These are phyloP conservation scores for Boletus patriciae DNA, from an alignment of 768 basidiomycete genomes.

Conservation along the genomic window DNA sequence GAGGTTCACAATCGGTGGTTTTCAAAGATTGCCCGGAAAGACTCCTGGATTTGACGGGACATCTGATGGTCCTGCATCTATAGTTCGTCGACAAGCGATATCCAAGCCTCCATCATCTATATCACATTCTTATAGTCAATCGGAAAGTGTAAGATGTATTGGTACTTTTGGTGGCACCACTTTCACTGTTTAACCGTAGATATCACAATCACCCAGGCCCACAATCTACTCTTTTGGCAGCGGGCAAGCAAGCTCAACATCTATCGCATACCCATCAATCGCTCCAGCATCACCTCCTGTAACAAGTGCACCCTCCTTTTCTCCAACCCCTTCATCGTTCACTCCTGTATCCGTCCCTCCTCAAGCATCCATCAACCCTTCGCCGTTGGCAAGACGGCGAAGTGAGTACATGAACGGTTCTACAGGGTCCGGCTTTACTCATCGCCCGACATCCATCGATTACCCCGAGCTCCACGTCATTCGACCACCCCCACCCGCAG, in stretches of 20 bases:
- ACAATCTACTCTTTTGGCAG: slow-evolving; percentile 40
- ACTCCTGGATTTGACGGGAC: slow-evolving; percentile 10
- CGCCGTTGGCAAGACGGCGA: slow-evolving; percentile 66
- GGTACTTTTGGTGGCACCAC: slow-evolving; percentile 8
- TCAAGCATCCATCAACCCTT: slow-evolving; percentile 81
- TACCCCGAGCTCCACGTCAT: slow-evolving; percentile 76
- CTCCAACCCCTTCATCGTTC: slow-evolving; percentile 40
- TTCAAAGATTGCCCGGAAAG: slow-evolving; percentile 19
- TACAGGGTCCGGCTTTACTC: slow-evolving; percentile 47
- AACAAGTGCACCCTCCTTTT: slow-evolving; percentile 40
- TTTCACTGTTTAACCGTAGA: slow-evolving; percentile 26
- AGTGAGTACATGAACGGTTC: slow-evolving; percentile 83
- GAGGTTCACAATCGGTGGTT: slow-evolving; percentile 13
- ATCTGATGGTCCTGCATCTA: slow-evolving; percentile 15
- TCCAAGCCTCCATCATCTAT: slow-evolving; percentile 45
- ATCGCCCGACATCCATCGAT: slow-evolving; percentile 59
- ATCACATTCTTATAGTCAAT: slow-evolving; percentile 47
- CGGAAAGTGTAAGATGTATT: slow-evolving; percentile 46
- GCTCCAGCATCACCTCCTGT: slow-evolving; percentile 39
- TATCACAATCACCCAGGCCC: slow-evolving; percentile 36
- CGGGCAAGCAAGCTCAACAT: slow-evolving; percentile 34
- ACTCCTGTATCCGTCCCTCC: slow-evolving; percentile 64
- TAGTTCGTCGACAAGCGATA: slow-evolving; percentile 42
- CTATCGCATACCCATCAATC: slow-evolving; percentile 58
- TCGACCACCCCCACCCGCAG: slow-evolving; percentile 79